Evolutionary conservation across 257 asterid genomes (phyloP).

Genomic region (Penstemon eatonii): DNA sequence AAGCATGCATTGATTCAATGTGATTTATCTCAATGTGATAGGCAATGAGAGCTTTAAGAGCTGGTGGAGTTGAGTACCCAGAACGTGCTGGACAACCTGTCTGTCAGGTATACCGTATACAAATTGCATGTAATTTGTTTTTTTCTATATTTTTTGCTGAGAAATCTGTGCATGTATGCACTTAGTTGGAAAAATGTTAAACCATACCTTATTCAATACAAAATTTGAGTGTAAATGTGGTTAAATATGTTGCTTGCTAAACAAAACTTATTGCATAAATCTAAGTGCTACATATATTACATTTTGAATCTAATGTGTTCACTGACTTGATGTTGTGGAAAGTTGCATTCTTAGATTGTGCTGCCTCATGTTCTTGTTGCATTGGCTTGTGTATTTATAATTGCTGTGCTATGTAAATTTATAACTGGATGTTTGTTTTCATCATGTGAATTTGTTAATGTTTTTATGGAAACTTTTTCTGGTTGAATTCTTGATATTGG

Average conservation of each 20-base stretch:
- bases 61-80: constrained; percentile 48
- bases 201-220: too few relatives aligned
- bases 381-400: too few relatives aligned
- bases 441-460: constrained; percentile 4
- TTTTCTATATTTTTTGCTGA: not conserved
- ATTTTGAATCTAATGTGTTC: too few relatives aligned
- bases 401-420: too few relatives aligned
- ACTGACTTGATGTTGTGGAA: too few relatives aligned
- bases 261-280: too few relatives aligned
- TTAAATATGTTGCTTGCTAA: too few relatives aligned
- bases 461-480: constrained; percentile 12
- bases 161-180: not conserved
- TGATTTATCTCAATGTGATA: constrained; percentile 25
- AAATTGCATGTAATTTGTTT: not conserved
- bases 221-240: too few relatives aligned
- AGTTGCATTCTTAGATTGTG: too few relatives aligned
- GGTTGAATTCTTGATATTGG: constrained; percentile 10
- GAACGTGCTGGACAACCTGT: constrained; percentile 66
- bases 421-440: too few relatives aligned
- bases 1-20: constrained; percentile 21
- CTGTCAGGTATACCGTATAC: constrained; percentile 55
- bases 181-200: not conserved
- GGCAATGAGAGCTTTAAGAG: constrained; percentile 51
- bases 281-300: too few relatives aligned
- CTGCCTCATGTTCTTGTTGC: too few relatives aligned